phyloP scores from a whole-genome alignment of 2,329 filamentous ascomycete species.

The Colletotrichum melonis region DNA sequence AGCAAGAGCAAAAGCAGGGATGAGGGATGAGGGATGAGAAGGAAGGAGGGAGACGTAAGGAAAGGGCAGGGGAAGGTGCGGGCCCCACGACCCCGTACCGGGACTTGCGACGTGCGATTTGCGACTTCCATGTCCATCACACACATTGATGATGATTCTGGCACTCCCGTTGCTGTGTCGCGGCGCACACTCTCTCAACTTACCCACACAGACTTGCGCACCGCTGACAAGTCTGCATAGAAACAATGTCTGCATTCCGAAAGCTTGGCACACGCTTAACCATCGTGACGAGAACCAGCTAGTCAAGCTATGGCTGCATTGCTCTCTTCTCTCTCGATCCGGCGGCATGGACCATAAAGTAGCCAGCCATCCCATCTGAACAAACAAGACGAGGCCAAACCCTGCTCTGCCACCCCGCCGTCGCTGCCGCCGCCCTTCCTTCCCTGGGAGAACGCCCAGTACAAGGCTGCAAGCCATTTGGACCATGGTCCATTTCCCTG shows the following conservation, averaged over 20 bases:
- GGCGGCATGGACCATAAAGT: neutral
- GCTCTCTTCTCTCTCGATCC: neutral
- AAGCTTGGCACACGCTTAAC: neutral
- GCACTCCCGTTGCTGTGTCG: too few species aligned
- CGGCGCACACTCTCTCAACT: neutral
- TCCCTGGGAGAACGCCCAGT: neutral
- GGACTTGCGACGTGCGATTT: neutral
- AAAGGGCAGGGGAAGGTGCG: neutral
- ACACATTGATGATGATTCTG: neutral
- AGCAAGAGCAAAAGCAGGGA: conserved; percentile 8
- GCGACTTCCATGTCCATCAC: neutral
- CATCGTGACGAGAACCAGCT: neutral
- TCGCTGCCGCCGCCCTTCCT: neutral
- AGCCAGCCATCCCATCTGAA: neutral
- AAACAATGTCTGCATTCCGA: neutral
- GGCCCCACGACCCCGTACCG: neutral
- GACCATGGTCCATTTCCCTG: neutral
- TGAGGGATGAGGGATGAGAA: conserved; percentile 12
- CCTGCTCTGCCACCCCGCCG: neutral
- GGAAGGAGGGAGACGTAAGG: conserved; percentile 17
- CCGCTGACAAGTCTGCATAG: neutral
- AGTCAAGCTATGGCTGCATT: neutral
- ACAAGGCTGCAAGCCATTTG: neutral
- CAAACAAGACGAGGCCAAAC: neutral
- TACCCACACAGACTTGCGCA: neutral